Conservation (phyloP, 768 basidiomycete species). For the Tremella fuciformis region DNA sequence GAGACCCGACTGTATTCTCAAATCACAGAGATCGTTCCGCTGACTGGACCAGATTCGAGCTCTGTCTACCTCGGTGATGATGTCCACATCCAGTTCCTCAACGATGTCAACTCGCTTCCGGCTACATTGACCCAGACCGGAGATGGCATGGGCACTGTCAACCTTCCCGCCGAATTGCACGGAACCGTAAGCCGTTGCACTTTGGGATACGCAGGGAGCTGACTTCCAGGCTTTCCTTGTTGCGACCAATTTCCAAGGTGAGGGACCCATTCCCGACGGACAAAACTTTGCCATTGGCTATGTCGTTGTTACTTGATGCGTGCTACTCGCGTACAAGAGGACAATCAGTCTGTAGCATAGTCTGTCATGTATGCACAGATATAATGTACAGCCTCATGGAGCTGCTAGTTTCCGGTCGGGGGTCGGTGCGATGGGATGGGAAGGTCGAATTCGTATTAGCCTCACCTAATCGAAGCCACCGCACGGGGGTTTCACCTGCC, state of each 20-base stretch:
- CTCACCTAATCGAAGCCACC: too few relatives aligned
- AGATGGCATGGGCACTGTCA: slow-evolving; percentile 17
- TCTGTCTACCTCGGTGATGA: slow-evolving; percentile 19
- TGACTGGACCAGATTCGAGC: slow-evolving; percentile 11
- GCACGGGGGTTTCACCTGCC: too few relatives aligned
- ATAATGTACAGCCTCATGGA: too few relatives aligned
- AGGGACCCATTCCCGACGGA: slow-evolving; percentile 23
- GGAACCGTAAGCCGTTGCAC: slow-evolving; percentile 18
- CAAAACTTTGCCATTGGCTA: slow-evolving; percentile 30
- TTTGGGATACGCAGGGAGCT: not conserved
- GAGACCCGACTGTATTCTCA: too few relatives aligned
- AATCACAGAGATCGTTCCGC: not conserved
- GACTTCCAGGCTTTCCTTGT: slow-evolving; percentile 13
- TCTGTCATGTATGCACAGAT: too few relatives aligned
- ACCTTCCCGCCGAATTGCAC: slow-evolving; percentile 21
- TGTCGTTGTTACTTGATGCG: slow-evolving; percentile 21
- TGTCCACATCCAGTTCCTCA: slow-evolving; percentile 26
- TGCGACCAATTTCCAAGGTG: slow-evolving; percentile 24
- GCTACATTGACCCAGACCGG: slow-evolving; percentile 20
- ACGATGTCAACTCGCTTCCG: slow-evolving; percentile 20
- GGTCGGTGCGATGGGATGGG: too few relatives aligned
- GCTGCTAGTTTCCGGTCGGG: too few relatives aligned
- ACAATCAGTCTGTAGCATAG: too few relatives aligned
- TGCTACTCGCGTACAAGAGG: not conserved
- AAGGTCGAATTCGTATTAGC: too few relatives aligned